phyloP scores from a whole-genome alignment of 805 yeast genomes.

The Clavispora asparagi region DNA sequence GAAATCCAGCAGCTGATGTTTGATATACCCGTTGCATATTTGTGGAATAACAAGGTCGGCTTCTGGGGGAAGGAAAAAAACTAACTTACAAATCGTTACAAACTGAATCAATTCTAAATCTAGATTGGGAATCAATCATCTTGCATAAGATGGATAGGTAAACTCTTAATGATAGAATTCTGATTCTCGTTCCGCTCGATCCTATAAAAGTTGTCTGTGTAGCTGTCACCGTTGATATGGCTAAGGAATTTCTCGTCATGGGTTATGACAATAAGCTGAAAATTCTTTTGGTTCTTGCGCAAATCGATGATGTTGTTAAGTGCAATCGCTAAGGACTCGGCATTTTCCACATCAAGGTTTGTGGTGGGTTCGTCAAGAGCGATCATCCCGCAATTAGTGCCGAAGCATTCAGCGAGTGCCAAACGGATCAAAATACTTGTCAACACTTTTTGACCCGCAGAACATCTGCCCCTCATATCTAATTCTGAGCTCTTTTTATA shows the following conservation, averaged over 20 bases:
- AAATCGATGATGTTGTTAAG: slow-evolving; percentile 68
- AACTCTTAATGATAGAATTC: slow-evolving; percentile 62
- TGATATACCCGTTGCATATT: slow-evolving; percentile 2
- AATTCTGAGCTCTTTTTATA: slow-evolving; percentile 84
- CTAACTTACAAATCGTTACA: not conserved
- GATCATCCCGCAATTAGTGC: slow-evolving; percentile 89
- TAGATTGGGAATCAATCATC: slow-evolving; percentile 15
- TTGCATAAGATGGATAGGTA: slow-evolving; percentile 37
- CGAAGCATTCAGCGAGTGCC: slow-evolving; percentile 94
- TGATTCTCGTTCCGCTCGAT: slow-evolving; percentile 78
- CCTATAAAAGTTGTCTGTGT: slow-evolving; percentile 82
- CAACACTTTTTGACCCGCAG: slow-evolving; percentile 95
- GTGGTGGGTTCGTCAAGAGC: slow-evolving; percentile 98
- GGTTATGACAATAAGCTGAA: slow-evolving; percentile 91
- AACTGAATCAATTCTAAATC: not conserved
- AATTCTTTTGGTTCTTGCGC: slow-evolving; percentile 75
- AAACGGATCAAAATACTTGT: slow-evolving; percentile 88
- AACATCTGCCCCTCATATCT: slow-evolving; percentile 97
- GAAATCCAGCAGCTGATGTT: not conserved
- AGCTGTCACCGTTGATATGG: slow-evolving; percentile 78
- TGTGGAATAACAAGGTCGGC: not conserved
- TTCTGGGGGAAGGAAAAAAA: not conserved
- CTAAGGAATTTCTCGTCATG: slow-evolving; percentile 90
- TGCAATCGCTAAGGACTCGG: slow-evolving; percentile 81
- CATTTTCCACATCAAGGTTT: slow-evolving; percentile 83